Base-by-base conservation (phyloP, 768 basidiomycete species). In the Termitomyces sp. region DNA sequence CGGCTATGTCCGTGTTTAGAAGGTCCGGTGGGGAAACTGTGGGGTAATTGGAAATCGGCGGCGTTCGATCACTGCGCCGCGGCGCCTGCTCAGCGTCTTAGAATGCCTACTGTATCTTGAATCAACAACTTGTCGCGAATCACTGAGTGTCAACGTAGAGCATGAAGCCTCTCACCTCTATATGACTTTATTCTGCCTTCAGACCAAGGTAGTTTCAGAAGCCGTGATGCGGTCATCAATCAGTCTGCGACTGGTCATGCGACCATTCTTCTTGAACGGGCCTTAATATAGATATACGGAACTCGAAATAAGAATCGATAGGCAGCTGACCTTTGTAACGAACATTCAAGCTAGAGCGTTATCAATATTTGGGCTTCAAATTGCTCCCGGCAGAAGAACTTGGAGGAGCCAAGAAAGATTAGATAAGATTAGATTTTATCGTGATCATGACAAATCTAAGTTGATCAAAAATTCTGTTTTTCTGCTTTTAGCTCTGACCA, bases 11-110 rank as follows among this genome's bases (percentile, higher is more conserved):
- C 58, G 45, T 44, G 57, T 58, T 53, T 61, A 45, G 57, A 55
- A 62, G n/a, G 34, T 56, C 56, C 60, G 63, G 61, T 51, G 56
- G 59, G 62, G 62, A 55, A 61, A 63, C 33, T 65, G 57, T 53
- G 64, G 64, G 62, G 62, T 62, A 61, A 61, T 58, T 57, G 56
- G 39, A 53, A 60, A 40, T 58, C 36, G 30, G 4, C 30, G 30
- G 27, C 43, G 32, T 47, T 56, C 47, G 55, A 57, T 61, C 53
- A 55, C 43, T n/a, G n/a, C n/a, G n/a, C 16, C 14, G 26, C 24
- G 44, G 3, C 16, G 27, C 50, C 24, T 33, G 47, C 18, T 53
- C 32, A 53, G 24, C 22, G 16, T 14, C 9, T 30, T 53, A 33
- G n/a, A n/a, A 40, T 27, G 43, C 55, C 44, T 10, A 46, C 14